Evolutionary conservation across 176 grass and related monocot genomes (phyloP), one percentile per base, ranked within the genome.

Genomic region (Typha latifolia): DNA sequence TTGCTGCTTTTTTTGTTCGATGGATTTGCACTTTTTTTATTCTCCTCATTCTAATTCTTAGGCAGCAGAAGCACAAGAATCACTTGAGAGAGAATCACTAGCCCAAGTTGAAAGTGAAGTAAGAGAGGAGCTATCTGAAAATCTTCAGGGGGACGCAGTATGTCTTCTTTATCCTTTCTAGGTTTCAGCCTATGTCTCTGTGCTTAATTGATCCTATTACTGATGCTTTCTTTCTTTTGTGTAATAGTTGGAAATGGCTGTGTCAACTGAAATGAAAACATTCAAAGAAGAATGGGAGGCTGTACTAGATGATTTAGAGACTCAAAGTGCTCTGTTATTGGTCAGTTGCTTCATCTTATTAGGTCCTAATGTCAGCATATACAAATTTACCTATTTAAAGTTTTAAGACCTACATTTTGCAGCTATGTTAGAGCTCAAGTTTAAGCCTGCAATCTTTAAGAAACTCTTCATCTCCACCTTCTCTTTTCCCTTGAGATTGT

Each of bases 51-150:
- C 65, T 12, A 20, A 76, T 21, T 63, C 18, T 70, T 86, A 97
- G 94, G 94, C 94, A 67, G 85, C 94, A 72, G 75, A 97, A 69
- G 94, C 94, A 1, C 94, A 97, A 90, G 94, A 97, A 80, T 87
- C 94, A 74, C 94, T 97, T 68, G 94, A 97, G 82, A 91, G 87
- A 67, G 94, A 97, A 61, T 85, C 89, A 4, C 78, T 97, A 76
- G 82, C 87, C 20, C 87, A 83, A 74, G 61, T 97, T 64, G 85
- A 97, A 92, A 62, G 69, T 81, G 94, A 97, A 80, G 94, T 97
- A 79, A 82, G 81, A 73, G 67, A 82, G 61, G 94, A 97, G 85
- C 82, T 97, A 69, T 78, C 85, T 12, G 87, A 97, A 56, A 87
- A 61, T 74, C 85, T 90, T 47, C 51, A 84, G 68, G 88, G 88